These are phyloP conservation scores for Phytophthora idaei DNA, from an alignment of 352 stramenopile genomes.

Conservation along the genomic window DNA sequence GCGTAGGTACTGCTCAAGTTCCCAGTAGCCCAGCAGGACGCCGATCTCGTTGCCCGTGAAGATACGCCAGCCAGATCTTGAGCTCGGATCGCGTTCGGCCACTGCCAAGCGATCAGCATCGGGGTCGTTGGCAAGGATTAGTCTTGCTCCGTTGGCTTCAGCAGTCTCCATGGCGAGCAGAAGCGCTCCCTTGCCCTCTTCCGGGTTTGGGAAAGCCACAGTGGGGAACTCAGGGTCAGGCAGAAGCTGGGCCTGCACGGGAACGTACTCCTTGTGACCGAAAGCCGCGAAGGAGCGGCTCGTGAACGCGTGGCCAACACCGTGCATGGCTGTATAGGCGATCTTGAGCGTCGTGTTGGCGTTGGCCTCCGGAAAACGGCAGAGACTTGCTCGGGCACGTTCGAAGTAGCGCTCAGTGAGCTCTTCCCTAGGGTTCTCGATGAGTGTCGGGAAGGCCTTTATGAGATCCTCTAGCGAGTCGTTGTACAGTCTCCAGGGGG, in stretches of 20 bases:
- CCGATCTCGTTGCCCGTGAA: slow-evolving; percentile 99
- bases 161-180: slow-evolving; percentile 92
- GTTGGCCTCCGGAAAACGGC: slow-evolving; percentile 76
- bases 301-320: slow-evolving; percentile 94
- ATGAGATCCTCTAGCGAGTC: slow-evolving; percentile 45
- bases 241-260: slow-evolving; percentile 87
- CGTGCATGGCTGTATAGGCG: slow-evolving; percentile 98
- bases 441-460: slow-evolving; percentile 42
- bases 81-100: slow-evolving; percentile 85
- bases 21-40: slow-evolving; percentile 94
- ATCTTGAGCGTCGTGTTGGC: slow-evolving; percentile 70
- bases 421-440: slow-evolving; percentile 74
- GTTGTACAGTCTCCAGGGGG: slow-evolving; percentile 82
- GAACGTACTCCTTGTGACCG: slow-evolving; percentile 82
- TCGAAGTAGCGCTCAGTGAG: slow-evolving; percentile 79
- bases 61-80: slow-evolving; percentile 90
- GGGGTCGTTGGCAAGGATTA: slow-evolving; percentile 98
- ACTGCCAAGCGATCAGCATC: slow-evolving; percentile 98
- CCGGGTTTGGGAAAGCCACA: slow-evolving; percentile 97
- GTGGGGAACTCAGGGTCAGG: slow-evolving; percentile 97
- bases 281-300: slow-evolving; percentile 92
- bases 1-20: slow-evolving; percentile 73
- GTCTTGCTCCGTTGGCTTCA: slow-evolving; percentile 58
- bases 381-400: slow-evolving; percentile 52
- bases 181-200: slow-evolving; percentile 97